A percentile compares a stretch with the other conserved stretches of the same genome.
phyloP scores from a whole-genome alignment of 73 alveolate species.

The Tetrahymena malaccensis region DNA sequence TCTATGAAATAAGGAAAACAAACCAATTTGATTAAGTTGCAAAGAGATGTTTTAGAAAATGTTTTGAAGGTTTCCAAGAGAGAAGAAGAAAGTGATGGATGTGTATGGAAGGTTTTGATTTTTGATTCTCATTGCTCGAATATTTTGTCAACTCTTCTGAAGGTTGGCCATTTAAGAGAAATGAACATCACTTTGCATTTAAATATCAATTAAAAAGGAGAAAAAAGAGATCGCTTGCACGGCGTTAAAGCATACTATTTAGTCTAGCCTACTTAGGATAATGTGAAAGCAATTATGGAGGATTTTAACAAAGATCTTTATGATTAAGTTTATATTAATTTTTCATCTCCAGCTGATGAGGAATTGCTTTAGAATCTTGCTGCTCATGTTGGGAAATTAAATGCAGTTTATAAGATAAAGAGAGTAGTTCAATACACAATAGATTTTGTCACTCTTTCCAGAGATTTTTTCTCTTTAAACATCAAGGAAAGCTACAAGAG shows the following conservation, averaged over 20 bases:
- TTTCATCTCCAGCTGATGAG: slow-evolving; percentile 4
- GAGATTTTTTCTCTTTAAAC: slow-evolving; percentile 3
- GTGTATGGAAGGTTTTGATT: slow-evolving; percentile 16
- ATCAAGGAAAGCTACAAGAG: neutral
- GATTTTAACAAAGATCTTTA: slow-evolving; percentile 38
- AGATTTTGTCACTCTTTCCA: slow-evolving; percentile 19
- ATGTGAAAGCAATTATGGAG: slow-evolving; percentile 2
- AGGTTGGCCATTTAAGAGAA: slow-evolving; percentile 37
- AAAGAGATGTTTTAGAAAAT: neutral
- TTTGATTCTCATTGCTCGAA: slow-evolving; percentile 23
- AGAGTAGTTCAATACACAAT: slow-evolving; percentile 9
- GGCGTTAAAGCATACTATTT: slow-evolving; percentile 22
- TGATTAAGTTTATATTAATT: slow-evolving; percentile 13
- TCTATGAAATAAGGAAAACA: neutral
- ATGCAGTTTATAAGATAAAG: slow-evolving; percentile 17
- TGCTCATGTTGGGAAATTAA: slow-evolving; percentile 12
- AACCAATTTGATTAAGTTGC: neutral
- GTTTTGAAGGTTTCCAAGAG: neutral
- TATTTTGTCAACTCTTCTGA: slow-evolving; percentile 10
- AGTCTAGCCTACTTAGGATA: neutral
- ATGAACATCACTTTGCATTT: slow-evolving; percentile 33
- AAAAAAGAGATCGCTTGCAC: slow-evolving; percentile 22
- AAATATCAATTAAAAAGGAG: slow-evolving; percentile 17
- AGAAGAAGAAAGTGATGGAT: neutral
- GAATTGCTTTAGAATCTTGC: slow-evolving; percentile 16